Evolutionary conservation across 106 monocot genomes (phyloP).

Genomic region (Gastrodia elata): DNA sequence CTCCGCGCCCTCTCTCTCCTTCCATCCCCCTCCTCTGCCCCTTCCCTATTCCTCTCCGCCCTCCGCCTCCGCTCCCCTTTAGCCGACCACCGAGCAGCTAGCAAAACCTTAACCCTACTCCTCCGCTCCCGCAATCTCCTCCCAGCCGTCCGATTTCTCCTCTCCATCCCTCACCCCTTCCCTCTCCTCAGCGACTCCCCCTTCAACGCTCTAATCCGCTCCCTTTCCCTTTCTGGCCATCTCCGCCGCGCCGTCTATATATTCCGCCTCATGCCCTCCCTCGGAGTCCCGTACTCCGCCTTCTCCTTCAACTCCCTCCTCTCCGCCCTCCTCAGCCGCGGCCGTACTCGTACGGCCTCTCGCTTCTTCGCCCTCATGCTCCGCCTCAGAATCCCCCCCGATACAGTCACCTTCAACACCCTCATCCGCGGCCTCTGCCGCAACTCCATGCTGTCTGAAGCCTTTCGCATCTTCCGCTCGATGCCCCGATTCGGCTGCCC

Average conservation of each 20-base stretch:
- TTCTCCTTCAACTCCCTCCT: constrained; percentile 78
- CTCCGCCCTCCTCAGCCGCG: constrained; percentile 45
- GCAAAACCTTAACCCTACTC: constrained; percentile 29
- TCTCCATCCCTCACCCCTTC: constrained; percentile 39
- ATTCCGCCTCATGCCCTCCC: constrained; percentile 37
- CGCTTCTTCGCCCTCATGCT: constrained; percentile 49
- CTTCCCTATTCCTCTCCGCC: constrained; percentile 4
- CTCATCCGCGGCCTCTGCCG: constrained; percentile 69
- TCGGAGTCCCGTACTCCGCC: constrained; percentile 34
- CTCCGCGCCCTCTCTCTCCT: constrained; percentile 14
- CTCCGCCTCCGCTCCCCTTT: constrained; percentile 23
- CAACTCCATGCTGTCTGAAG: constrained; percentile 34
- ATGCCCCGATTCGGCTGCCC: constrained; percentile 27
- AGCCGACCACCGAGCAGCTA: constrained; percentile 21
- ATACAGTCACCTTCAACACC: constrained; percentile 74
- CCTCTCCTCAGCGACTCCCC: constrained; percentile 23
- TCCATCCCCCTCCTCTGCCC: constrained; percentile 9
- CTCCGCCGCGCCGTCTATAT: constrained; percentile 35
- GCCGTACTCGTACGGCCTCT: constrained; percentile 39
- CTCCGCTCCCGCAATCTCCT: constrained; percentile 21
- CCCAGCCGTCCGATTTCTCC: constrained; percentile 30
- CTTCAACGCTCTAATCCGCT: constrained; percentile 61
- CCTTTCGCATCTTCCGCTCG: constrained; percentile 41
- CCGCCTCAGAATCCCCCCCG: constrained; percentile 23
- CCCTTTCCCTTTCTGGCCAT: constrained; percentile 24